phyloP scores from a whole-genome alignment of 176 grass and related monocot genomes.

The Otatea glauca region DNA sequence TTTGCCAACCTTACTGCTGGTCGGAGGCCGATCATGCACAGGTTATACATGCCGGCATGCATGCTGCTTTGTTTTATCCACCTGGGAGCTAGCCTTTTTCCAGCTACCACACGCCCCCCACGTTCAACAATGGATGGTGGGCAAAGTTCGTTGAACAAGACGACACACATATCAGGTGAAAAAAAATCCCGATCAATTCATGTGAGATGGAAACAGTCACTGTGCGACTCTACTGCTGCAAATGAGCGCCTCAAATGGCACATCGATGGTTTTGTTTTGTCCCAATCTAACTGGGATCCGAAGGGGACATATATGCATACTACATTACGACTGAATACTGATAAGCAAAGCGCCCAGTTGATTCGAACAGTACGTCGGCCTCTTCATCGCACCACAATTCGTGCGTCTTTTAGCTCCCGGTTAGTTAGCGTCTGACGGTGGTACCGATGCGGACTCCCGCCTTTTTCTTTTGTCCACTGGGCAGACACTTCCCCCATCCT shows the following conservation, averaged over 20 bases:
- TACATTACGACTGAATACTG: not conserved
- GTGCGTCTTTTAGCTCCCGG: slow-evolving; percentile 39
- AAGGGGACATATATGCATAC: not conserved
- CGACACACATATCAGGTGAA: not conserved
- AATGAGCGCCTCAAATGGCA: slow-evolving; percentile 20
- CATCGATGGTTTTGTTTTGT: not conserved
- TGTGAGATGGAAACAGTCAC: not conserved
- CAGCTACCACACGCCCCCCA: not conserved
- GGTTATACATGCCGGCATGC: too few relatives aligned
- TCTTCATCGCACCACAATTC: slow-evolving; percentile 12
- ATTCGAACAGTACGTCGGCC: not conserved
- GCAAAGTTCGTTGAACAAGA: not conserved
- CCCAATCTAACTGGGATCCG: slow-evolving; percentile 43
- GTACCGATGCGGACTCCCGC: slow-evolving; percentile 36
- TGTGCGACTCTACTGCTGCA: not conserved
- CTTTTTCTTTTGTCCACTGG: slow-evolving; percentile 25
- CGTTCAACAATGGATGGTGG: too few relatives aligned
- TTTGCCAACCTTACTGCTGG: too few relatives aligned
- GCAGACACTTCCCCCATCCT: not conserved
- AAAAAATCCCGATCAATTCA: not conserved
- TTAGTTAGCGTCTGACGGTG: slow-evolving; percentile 47
- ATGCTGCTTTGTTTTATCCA: too few relatives aligned
- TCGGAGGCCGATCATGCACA: too few relatives aligned
- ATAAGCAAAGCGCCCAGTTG: not conserved
- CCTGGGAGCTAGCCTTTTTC: not conserved